Evolutionary conservation across 352 stramenopile species (phyloP).

Genomic region (Paralagenidium karlingii): DNA sequence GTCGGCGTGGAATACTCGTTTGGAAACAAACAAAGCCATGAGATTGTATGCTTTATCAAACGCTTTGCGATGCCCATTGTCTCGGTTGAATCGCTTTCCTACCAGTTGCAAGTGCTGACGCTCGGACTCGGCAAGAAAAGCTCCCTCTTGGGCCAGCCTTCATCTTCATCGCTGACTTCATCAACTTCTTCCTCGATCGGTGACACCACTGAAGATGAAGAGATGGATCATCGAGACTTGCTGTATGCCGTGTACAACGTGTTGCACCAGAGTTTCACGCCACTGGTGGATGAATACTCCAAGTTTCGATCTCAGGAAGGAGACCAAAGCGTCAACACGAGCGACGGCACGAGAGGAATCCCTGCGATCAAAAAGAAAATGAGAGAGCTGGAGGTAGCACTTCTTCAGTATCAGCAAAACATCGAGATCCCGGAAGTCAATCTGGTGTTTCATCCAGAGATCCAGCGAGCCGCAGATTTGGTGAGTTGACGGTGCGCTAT

Average conservation of each 20-base stretch:
- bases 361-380: conserved; percentile 83
- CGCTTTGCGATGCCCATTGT: conserved; percentile 48
- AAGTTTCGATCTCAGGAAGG: conserved; percentile 74
- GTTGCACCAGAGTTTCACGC: conserved; percentile 79
- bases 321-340: conserved; percentile 40
- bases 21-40: conserved; percentile 48
- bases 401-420: conserved; percentile 91
- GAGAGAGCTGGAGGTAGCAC: conserved; percentile 89
- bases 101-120: conserved; percentile 83
- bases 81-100: conserved; percentile 53
- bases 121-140: conserved; percentile 45
- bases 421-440: conserved; percentile 91
- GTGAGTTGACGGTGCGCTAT: conserved; percentile 14
- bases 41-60: conserved; percentile 84
- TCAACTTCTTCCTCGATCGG: conserved; percentile 35
- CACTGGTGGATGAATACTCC: conserved; percentile 77
- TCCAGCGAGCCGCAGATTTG: conserved; percentile 65
- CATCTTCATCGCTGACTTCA: too few relatives aligned
- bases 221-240: conserved; percentile 44
- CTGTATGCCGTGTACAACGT: conserved; percentile 83
- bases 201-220: conserved; percentile 45
- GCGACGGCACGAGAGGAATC: conserved; percentile 50
- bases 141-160: conserved; percentile 4
- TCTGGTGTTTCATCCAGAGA: conserved; percentile 77
- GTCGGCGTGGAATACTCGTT: conserved; percentile 60